Evolutionary conservation across 257 asterid species (phyloP).

Genomic region (Lycium ferocissimum): DNA sequence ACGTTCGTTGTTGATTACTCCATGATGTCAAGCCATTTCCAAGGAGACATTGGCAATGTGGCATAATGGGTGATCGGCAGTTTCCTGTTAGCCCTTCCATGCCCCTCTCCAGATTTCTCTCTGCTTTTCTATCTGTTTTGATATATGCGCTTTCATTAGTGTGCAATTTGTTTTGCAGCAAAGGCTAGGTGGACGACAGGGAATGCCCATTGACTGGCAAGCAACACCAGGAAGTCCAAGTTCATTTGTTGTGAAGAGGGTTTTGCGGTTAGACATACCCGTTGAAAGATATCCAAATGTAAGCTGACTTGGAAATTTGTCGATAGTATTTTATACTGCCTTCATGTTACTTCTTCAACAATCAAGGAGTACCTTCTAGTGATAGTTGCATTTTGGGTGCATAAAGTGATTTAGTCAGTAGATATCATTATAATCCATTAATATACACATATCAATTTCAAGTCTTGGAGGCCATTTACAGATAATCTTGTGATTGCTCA

Average conservation of each 20-base stretch:
- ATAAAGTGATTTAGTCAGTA: neutral
- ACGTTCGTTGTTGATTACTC: neutral
- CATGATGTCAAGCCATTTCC: neutral
- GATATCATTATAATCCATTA: neutral
- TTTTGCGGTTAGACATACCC: slow-evolving; percentile 78
- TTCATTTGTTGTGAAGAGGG: slow-evolving; percentile 58
- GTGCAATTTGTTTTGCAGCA: slow-evolving; percentile 37
- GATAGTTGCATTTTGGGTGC: neutral
- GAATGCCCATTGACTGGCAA: slow-evolving; percentile 75
- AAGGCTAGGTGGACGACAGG: slow-evolving; percentile 63
- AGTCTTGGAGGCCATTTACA: neutral
- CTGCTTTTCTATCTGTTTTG: neutral
- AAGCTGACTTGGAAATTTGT: slow-evolving; percentile 39
- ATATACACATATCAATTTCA: neutral
- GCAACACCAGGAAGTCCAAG: slow-evolving; percentile 66
- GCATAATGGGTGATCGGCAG: neutral
- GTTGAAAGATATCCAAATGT: slow-evolving; percentile 82
- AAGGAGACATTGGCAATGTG: neutral
- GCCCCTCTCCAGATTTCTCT: neutral
- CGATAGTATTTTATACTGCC: neutral
- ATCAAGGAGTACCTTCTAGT: neutral
- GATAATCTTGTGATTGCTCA: neutral
- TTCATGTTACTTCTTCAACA: neutral
- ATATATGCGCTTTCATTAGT: too few species aligned
- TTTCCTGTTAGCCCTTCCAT: neutral